These are phyloP conservation scores for Leccinum subspadiceum DNA, from an alignment of 1,284 basidiomycete genomes.

Conservation along the genomic window DNA sequence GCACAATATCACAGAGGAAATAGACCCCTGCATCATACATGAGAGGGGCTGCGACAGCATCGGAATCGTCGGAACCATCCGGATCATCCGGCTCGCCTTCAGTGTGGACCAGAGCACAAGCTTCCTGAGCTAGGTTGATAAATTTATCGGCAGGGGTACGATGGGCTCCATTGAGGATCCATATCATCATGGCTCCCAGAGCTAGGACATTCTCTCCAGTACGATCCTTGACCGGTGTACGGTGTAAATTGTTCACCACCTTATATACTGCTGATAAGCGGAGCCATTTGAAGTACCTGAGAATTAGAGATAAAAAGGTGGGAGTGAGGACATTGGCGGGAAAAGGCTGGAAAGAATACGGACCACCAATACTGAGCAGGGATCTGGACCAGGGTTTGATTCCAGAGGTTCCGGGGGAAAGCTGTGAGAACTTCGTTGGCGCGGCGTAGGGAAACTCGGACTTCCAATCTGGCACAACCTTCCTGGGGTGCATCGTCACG, in stretches of 20 bases:
- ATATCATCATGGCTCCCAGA: not conserved
- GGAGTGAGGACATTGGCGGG: not conserved
- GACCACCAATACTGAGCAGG: constrained; percentile 4
- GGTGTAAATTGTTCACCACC: not conserved
- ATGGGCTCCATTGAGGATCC: not conserved
- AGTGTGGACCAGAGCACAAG: not conserved
- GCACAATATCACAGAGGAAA: not conserved
- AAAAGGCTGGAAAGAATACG: not conserved
- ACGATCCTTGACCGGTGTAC: not conserved
- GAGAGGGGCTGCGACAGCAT: not conserved
- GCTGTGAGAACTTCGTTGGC: not conserved
- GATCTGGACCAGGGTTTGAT: constrained; percentile 5
- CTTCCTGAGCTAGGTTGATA: not conserved
- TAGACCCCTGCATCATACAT: not conserved
- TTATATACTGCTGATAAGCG: not conserved
- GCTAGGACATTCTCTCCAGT: not conserved
- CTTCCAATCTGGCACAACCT: constrained; percentile 7
- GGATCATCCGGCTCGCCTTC: not conserved
- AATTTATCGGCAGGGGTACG: not conserved
- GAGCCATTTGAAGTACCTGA: constrained; percentile 14
- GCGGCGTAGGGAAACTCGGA: not conserved
- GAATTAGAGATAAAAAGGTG: not conserved
- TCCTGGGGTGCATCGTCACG: not conserved
- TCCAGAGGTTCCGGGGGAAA: not conserved
- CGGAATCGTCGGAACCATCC: not conserved